Conservation (phyloP, 495 filamentous ascomycete genomes). For the Apodospora peruviana region DNA sequence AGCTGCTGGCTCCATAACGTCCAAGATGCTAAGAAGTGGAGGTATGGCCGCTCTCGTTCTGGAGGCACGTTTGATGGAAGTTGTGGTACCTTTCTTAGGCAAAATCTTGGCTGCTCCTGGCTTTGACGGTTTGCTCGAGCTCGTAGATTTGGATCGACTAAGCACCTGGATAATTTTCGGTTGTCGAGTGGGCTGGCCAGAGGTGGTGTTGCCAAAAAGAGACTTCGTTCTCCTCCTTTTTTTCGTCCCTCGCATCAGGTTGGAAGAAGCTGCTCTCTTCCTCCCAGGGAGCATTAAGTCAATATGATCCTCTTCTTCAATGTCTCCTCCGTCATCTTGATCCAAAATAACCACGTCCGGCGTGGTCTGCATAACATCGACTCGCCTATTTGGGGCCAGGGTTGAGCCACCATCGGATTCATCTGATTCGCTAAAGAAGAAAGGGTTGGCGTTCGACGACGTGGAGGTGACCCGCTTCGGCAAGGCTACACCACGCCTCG, state of each 20-base stretch:
- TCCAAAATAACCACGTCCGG: constrained; percentile 7
- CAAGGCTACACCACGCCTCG: constrained; percentile 53
- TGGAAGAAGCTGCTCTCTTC: constrained; percentile 25
- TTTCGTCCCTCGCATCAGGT: constrained; percentile 5
- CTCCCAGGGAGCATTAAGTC: constrained; percentile 47
- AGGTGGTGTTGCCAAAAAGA: constrained; percentile 18
- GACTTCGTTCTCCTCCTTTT: constrained; percentile 24
- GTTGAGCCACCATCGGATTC: constrained; percentile 24
- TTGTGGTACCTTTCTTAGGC: neutral
- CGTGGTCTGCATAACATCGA: neutral
- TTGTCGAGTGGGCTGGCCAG: constrained; percentile 28
- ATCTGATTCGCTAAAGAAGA: constrained; percentile 47
- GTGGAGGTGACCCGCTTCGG: constrained; percentile 24
- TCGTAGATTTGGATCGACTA: constrained; percentile 19
- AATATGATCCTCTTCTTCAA: constrained; percentile 48
- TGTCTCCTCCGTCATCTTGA: constrained; percentile 33
- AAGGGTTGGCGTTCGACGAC: constrained; percentile 13
- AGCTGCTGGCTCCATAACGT: constrained; percentile 54
- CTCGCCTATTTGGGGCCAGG: neutral
- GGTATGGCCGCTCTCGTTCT: constrained; percentile 23
- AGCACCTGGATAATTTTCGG: constrained; percentile 42
- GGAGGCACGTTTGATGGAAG: neutral
- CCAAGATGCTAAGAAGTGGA: constrained; percentile 65
- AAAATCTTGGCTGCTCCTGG: neutral
- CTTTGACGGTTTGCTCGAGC: neutral